Evolutionary conservation across 75 land plant species (phyloP), one percentile per base, ranked within the genome.

Genomic region (Larix kaempferi): DNA sequence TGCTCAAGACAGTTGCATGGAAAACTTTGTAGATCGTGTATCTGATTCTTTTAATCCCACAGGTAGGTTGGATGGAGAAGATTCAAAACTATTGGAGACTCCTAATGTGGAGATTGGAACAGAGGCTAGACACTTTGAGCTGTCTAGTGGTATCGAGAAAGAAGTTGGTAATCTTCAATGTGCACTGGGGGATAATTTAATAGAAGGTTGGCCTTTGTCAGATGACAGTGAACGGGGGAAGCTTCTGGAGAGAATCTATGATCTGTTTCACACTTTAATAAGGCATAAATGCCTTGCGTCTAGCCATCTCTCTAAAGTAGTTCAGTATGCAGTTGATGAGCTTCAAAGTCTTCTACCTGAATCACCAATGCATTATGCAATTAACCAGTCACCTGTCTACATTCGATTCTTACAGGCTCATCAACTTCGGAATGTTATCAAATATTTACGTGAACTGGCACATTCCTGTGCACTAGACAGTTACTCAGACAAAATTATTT

Each of bases 391-490:
- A n/a, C 93, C 89, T 67, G 22, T 87, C 19, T 92, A 87, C 61
- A 85, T 94, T 3, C 90, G 98, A 71, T 94, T 94, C 71, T 62
- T 94, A 65, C 91, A 80, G 57, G 82, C 83, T 63, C 23, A 71
- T 1, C 89, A 92, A 80, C 95, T 94, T 29, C 87, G 75, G 41
- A 91, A 90, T 62, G 75, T 94, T 44, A 76, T 88, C 22, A 92
- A 89, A 13, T 92, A 89, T 74, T 80, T 95, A 78, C 93, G 87
- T 74, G 95, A 92, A 11, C 67, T 95, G 11, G 90, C 88, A 16
- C 86, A 84, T 55, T 79, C 93, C n/a, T 92, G 91, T 84, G 93
- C 91, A 6, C 39, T 89, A 57, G 84, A 82, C 35, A 80, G 85
- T 56, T 84, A 74, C 73, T 76, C 87, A 23, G 91, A 89, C 35